Evolutionary conservation across 169 alveolate species (phyloP).

Genomic region (Plasmodium coatneyi): DNA sequence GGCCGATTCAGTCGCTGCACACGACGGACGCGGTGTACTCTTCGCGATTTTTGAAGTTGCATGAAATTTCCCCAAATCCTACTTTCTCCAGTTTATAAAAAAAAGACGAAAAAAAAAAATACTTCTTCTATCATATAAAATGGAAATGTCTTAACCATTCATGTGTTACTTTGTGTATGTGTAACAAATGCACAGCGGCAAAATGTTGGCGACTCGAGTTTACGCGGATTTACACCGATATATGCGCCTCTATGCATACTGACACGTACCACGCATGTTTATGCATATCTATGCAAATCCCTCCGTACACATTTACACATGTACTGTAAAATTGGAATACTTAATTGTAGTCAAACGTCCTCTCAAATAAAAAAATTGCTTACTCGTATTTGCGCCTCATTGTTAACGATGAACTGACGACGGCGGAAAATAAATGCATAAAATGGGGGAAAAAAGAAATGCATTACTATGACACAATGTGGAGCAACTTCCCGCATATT

Average conservation of each 20-base stretch:
- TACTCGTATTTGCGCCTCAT: background rate
- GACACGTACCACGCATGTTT: background rate
- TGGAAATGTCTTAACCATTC: slow-evolving; percentile 33
- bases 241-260: background rate
- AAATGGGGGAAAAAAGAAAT: background rate
- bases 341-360: slow-evolving; percentile 4
- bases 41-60: background rate
- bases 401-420: background rate
- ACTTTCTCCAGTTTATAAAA: slow-evolving; percentile 15
- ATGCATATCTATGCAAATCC: slow-evolving; percentile 11
- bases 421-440: background rate
- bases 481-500: background rate
- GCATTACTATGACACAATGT: slow-evolving; percentile 6
- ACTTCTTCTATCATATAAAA: slow-evolving; percentile 42
- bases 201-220: background rate
- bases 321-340: background rate
- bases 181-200: background rate
- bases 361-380: slow-evolving; percentile 2
- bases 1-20: background rate
- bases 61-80: slow-evolving; percentile 6
- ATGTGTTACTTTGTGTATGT: background rate
- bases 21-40: background rate
- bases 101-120: slow-evolving; percentile 46
- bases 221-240: background rate
- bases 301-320: slow-evolving; percentile 5